phyloP scores from a whole-genome alignment of 2,329 filamentous ascomycete genomes.

The Alternaria gaisen region DNA sequence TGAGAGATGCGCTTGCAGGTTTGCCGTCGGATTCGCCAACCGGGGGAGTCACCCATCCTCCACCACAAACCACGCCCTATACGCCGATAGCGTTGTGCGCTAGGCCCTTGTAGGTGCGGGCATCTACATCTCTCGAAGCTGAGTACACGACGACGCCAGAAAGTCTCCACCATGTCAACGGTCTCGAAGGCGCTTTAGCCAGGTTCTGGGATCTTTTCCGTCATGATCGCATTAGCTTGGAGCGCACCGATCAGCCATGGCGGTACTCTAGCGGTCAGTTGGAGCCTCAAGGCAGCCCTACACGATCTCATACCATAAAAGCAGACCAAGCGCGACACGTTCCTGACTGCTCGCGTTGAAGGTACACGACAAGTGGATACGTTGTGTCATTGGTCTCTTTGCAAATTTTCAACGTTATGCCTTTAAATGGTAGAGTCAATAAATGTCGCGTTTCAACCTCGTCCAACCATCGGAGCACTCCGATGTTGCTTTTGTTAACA shows the following conservation, averaged over 20 bases:
- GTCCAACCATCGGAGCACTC: slow-evolving; percentile 23
- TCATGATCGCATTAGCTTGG: neutral
- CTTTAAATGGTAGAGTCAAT: slow-evolving; percentile 34
- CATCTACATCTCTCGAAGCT: slow-evolving; percentile 1
- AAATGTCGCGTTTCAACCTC: slow-evolving; percentile 15
- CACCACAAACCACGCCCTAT: slow-evolving; percentile 21
- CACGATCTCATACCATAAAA: neutral
- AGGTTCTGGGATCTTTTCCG: neutral
- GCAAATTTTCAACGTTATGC: slow-evolving; percentile 36
- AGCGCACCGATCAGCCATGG: neutral
- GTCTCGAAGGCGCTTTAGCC: slow-evolving; percentile 10
- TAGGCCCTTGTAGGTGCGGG: slow-evolving; percentile 8
- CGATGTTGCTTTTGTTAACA: slow-evolving; percentile 17
- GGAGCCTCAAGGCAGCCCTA: neutral
- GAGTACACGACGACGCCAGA: neutral
- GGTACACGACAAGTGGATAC: slow-evolving; percentile 35
- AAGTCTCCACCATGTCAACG: neutral
- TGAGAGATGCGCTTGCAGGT: slow-evolving; percentile 18
- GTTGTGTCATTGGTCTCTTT: slow-evolving; percentile 27
- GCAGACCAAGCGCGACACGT: slow-evolving; percentile 6
- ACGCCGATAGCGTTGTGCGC: slow-evolving; percentile 12
- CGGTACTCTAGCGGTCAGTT: slow-evolving; percentile 7
- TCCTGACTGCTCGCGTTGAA: slow-evolving; percentile 13
- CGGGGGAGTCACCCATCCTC: slow-evolving; percentile 13
- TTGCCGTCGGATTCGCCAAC: slow-evolving; percentile 20